Conservation (phyloP, 2,329 filamentous ascomycete genomes). For the Zymoseptoria ardabiliae region DNA sequence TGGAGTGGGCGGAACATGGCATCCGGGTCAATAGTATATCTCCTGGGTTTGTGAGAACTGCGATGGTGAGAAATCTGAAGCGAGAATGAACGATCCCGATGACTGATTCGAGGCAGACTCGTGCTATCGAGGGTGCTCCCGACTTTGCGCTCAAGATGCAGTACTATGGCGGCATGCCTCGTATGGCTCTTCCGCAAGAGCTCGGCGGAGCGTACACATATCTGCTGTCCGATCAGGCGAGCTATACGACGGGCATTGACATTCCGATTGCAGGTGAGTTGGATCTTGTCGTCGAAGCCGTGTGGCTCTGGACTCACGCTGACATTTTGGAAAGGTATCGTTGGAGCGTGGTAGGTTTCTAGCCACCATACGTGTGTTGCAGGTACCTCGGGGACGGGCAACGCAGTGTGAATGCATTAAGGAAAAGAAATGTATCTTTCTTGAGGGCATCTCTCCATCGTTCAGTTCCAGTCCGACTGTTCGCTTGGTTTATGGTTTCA, state of each 20-base stretch:
- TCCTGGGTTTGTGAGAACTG: constrained; percentile 30
- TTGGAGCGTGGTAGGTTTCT: constrained; percentile 36
- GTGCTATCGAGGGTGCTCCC: not conserved
- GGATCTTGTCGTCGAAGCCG: not conserved
- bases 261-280: constrained; percentile 40
- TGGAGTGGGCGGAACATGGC: constrained; percentile 30
- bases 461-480: too few species aligned
- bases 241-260: constrained; percentile 45
- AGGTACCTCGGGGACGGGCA: too few species aligned
- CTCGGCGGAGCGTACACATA: constrained; percentile 46
- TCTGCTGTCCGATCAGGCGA: constrained; percentile 40
- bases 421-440: too few species aligned
- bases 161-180: constrained; percentile 49
- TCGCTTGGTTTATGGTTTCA: too few species aligned
- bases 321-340: constrained; percentile 9
- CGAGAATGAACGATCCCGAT: not conserved
- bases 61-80: constrained; percentile 27
- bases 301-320: constrained; percentile 9
- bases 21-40: constrained; percentile 29
- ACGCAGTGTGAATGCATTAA: too few species aligned
- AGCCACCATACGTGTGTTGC: not conserved
- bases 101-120: not conserved
- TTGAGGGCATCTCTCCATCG: too few species aligned
- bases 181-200: constrained; percentile 46
- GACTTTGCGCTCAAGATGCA: constrained; percentile 37